Conservation (phyloP, 257 asterid genomes). For the Forsythia suspensa region DNA sequence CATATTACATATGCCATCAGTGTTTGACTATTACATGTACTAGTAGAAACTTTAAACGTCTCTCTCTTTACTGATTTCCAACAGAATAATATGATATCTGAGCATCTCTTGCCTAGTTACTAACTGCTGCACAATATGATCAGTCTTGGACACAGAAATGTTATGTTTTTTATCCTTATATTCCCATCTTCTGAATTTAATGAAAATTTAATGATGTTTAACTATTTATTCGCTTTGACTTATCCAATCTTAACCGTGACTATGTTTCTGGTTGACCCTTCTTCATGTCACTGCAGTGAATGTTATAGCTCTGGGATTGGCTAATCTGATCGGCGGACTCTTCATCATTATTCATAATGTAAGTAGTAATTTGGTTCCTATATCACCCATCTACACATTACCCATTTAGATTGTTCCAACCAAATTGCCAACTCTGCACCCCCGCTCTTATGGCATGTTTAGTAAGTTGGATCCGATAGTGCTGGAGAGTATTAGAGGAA, state of each 20-base stretch:
- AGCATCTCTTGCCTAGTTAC: no score
- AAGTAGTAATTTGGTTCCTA: conserved; percentile 31
- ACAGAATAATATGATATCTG: no score
- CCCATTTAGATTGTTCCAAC: not conserved
- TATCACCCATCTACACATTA: not conserved
- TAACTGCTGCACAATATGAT: no score
- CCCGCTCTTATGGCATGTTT: not conserved
- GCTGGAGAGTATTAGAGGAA: not conserved
- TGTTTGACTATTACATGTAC: no score
- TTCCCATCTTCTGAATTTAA: no score
- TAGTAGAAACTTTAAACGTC: no score
- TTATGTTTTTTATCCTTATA: no score
- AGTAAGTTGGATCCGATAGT: not conserved
- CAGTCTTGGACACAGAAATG: no score
- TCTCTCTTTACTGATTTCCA: no score
- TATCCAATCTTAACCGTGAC: conserved; percentile 13
- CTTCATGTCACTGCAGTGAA: not conserved
- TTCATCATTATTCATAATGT: conserved; percentile 53
- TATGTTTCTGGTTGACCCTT: not conserved
- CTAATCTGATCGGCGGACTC: conserved; percentile 50
- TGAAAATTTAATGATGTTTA: no score
- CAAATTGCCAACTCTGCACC: not conserved
- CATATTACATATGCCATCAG: no score
- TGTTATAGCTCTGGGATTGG: conserved; percentile 40
- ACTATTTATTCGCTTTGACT: no score